Evolutionary conservation across 2,329 filamentous ascomycete species (phyloP).

Genomic region (Endocalyx cinctus): DNA sequence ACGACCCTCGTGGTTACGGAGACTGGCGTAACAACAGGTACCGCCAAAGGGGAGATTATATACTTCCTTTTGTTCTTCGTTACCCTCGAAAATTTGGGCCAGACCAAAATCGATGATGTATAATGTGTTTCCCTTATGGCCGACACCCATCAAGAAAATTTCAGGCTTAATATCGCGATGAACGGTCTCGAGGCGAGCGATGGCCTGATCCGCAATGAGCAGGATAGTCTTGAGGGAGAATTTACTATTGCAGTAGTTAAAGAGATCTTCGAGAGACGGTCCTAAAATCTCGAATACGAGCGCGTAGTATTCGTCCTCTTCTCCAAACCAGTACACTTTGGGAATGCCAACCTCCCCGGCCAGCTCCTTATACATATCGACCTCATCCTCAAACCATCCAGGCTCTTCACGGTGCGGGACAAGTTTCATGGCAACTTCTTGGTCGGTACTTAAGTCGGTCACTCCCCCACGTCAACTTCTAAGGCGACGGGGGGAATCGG

Average conservation of each 20-base stretch:
- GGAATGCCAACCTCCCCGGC: constrained; percentile 9
- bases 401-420: constrained; percentile 1
- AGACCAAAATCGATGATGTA: constrained; percentile 24
- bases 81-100: constrained; percentile 12
- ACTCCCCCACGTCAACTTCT: constrained; percentile 3
- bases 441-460: constrained; percentile 4
- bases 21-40: constrained; percentile 6
- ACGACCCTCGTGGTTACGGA: constrained; percentile 8
- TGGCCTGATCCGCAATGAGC: constrained; percentile 24
- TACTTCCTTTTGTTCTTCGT: background rate
- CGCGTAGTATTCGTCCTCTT: constrained; percentile 10
- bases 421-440: constrained; percentile 11
- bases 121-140: constrained; percentile 20
- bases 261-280: constrained; percentile 25
- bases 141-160: constrained; percentile 22
- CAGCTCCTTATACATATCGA: constrained; percentile 4
- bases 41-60: constrained; percentile 5
- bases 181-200: constrained; percentile 20
- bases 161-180: constrained; percentile 26
- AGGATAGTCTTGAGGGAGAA: constrained; percentile 27
- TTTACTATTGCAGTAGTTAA: constrained; percentile 21
- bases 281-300: constrained; percentile 17
- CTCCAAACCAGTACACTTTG: constrained; percentile 6
- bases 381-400: constrained; percentile 4
- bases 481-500: background rate